Conservation (phyloP, 164 flowering plant genomes). For the Umbellularia californica region DNA sequence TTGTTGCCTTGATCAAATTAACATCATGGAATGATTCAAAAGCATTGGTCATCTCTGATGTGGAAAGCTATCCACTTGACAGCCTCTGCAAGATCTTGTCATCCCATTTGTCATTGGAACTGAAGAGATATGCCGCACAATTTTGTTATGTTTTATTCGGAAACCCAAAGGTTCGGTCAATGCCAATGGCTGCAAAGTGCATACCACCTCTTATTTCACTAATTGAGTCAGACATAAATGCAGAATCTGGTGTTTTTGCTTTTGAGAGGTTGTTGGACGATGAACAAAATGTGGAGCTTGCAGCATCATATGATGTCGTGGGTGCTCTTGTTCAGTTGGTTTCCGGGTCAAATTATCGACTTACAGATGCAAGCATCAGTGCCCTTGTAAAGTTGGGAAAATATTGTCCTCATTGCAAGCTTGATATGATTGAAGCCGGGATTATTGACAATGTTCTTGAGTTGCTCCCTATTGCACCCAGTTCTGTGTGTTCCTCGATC, state of each 20-base stretch:
- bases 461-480: slow-evolving; percentile 56
- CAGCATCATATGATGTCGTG: slow-evolving; percentile 47
- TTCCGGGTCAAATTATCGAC: slow-evolving; percentile 50
- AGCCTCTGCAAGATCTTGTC: slow-evolving; percentile 50
- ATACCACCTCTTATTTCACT: slow-evolving; percentile 55
- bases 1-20: slow-evolving; percentile 59
- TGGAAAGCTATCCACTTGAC: slow-evolving; percentile 59
- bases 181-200: slow-evolving; percentile 57
- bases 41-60: slow-evolving; percentile 39
- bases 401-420: slow-evolving; percentile 59
- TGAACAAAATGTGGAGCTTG: slow-evolving; percentile 65
- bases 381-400: slow-evolving; percentile 76
- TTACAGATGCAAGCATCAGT: slow-evolving; percentile 59
- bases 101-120: slow-evolving; percentile 46
- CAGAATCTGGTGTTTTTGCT: slow-evolving; percentile 64
- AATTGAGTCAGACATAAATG: slow-evolving; percentile 45
- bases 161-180: slow-evolving; percentile 42
- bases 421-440: slow-evolving; percentile 76
- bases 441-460: slow-evolving; percentile 63
- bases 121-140: slow-evolving; percentile 66
- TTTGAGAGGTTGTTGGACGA: slow-evolving; percentile 70
- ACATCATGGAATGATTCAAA: slow-evolving; percentile 47
- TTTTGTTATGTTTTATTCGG: slow-evolving; percentile 59
- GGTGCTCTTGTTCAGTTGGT: slow-evolving; percentile 67
- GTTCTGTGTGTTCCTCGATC: slow-evolving; percentile 58